phyloP scores from a whole-genome alignment of 768 basidiomycete genomes.

The Peribolospora kevripleyi region DNA sequence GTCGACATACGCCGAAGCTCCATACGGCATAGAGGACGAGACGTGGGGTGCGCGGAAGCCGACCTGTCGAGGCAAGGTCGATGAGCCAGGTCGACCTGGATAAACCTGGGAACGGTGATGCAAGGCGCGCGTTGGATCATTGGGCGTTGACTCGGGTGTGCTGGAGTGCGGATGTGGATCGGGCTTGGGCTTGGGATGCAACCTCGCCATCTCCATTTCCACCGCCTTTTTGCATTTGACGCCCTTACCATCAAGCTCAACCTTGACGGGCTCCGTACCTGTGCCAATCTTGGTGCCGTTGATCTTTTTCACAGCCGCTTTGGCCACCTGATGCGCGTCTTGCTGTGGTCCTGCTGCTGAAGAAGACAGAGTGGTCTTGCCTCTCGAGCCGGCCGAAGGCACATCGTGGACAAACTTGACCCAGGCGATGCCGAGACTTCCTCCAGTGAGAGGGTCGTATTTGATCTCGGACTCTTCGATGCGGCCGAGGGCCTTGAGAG shows the following conservation, averaged over 20 bases:
- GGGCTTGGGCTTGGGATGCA: conserved; percentile 2
- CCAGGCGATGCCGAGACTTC: conserved; percentile 54
- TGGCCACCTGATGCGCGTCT: conserved; percentile 40
- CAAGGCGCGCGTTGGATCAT: no score
- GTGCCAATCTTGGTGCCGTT: conserved; percentile 38
- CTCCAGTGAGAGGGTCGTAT: conserved; percentile 54
- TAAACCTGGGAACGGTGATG: neutral
- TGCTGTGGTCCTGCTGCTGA: conserved; percentile 3
- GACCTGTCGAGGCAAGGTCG: neutral
- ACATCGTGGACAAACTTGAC: conserved; percentile 29
- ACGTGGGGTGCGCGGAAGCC: neutral
- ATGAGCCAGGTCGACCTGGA: neutral
- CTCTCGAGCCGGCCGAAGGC: neutral
- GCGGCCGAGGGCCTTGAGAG: conserved; percentile 39
- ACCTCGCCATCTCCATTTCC: conserved; percentile 26
- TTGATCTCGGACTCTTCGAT: conserved; percentile 48
- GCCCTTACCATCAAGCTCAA: conserved; percentile 59
- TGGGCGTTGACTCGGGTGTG: no score
- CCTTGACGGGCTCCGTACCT: conserved; percentile 34
- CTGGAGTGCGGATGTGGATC: conserved; percentile 1
- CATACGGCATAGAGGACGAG: conserved; percentile 4
- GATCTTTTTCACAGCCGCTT: conserved; percentile 37
- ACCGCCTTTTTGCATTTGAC: conserved; percentile 37
- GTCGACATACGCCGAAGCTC: no score
- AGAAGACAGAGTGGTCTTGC: conserved; percentile 6